A percentile compares a stretch with the other conserved stretches of the same genome.
These are phyloP conservation scores for Arxiozyma slooffiae DNA, from an alignment of 1,139 yeast genomes.

Conservation along the genomic window DNA sequence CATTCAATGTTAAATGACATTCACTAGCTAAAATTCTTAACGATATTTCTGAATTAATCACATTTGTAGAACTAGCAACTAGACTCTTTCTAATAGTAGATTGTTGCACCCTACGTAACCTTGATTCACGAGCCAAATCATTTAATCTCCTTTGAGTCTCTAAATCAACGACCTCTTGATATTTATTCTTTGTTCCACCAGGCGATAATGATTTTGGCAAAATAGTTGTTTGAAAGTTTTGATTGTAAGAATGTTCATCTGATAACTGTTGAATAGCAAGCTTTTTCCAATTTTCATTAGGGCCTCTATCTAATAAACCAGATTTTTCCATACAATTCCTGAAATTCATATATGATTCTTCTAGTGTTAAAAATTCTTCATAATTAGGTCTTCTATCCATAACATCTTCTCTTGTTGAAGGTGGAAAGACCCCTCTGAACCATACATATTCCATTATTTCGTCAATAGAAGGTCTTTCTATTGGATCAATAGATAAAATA, in stretches of 20 bases:
- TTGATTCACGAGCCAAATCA: conserved; percentile 29
- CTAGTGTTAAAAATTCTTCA: conserved; percentile 40
- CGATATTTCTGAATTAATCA: conserved; percentile 30
- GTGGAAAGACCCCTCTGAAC: conserved; percentile 82
- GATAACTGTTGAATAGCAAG: conserved; percentile 4
- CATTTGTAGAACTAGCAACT: conserved; percentile 28
- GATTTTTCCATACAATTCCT: conserved; percentile 53
- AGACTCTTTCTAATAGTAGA: conserved; percentile 25
- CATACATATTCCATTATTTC: conserved; percentile 74
- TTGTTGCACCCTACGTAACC: conserved; percentile 30
- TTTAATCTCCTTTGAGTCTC: conserved; percentile 29
- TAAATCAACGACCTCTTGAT: conserved; percentile 51
- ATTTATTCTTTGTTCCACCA: conserved; percentile 79
- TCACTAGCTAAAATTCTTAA: conserved; percentile 36
- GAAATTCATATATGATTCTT: conserved; percentile 63
- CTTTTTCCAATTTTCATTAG: conserved; percentile 32
- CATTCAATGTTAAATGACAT: conserved; percentile 36
- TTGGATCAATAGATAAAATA: conserved; percentile 69
- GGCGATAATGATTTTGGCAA: conserved; percentile 88
- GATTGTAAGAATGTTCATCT: neutral
- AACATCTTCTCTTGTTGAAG: conserved; percentile 52
- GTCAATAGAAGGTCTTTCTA: conserved; percentile 69
- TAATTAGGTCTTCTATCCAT: conserved; percentile 55
- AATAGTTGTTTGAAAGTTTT: conserved; percentile 33
- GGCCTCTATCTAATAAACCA: conserved; percentile 40